These are phyloP conservation scores for Claviceps sp. DNA, from an alignment of 2,329 filamentous ascomycete species.

Conservation along the genomic window DNA sequence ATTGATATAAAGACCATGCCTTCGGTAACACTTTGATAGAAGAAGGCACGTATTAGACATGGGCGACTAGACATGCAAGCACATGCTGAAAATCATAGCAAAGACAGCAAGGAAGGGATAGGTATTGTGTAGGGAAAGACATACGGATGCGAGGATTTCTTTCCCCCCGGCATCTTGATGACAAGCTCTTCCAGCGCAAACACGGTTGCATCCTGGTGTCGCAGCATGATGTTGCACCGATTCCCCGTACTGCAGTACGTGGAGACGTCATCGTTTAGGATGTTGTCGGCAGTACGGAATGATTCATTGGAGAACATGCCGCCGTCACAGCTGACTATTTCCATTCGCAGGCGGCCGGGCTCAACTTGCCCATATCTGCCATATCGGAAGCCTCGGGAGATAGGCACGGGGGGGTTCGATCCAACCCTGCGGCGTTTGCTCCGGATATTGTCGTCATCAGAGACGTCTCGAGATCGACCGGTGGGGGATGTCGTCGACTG, in stretches of 20 bases:
- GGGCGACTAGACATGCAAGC: background rate
- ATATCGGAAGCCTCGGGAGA: constrained; percentile 55
- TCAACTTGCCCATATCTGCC: constrained; percentile 81
- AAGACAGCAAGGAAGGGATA: background rate
- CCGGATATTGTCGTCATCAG: constrained; percentile 37
- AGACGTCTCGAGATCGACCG: constrained; percentile 23
- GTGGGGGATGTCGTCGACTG: constrained; percentile 21
- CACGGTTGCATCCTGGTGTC: constrained; percentile 64
- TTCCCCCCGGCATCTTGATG: constrained; percentile 66
- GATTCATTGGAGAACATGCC: constrained; percentile 53
- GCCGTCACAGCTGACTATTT: constrained; percentile 80
- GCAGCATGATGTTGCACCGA: constrained; percentile 73
- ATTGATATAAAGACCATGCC: constrained; percentile 88
- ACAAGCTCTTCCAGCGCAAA: constrained; percentile 78
- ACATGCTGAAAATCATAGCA: background rate
- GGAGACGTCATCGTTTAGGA: constrained; percentile 66
- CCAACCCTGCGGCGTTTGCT: constrained; percentile 60
- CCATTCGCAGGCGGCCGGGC: constrained; percentile 68
- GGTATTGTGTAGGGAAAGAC: constrained; percentile 21
- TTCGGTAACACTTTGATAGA: constrained; percentile 56
- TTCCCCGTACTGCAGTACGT: constrained; percentile 88
- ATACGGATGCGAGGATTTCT: constrained; percentile 75
- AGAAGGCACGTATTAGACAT: background rate
- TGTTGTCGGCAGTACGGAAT: constrained; percentile 61
- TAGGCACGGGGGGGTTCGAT: constrained; percentile 38